Conservation (phyloP, 352 stramenopile genomes). For the Globisporangium rhizosaccharum region DNA sequence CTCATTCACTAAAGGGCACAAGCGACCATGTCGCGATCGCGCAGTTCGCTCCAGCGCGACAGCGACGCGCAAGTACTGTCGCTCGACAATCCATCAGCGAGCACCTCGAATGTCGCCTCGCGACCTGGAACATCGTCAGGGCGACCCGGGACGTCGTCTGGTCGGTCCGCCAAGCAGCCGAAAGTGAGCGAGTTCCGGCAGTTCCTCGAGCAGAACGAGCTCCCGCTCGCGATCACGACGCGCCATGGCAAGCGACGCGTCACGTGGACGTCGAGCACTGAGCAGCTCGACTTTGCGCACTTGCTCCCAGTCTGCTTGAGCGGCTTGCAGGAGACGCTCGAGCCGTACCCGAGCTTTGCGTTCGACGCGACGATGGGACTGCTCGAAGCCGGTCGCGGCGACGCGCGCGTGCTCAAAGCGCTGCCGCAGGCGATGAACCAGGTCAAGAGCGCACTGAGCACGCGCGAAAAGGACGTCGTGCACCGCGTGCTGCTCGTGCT, state of each 20-base stretch:
- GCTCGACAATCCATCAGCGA: slow-evolving; percentile 22
- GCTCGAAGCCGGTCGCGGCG: slow-evolving; percentile 41
- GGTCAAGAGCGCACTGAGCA: slow-evolving; percentile 58
- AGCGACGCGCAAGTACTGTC: slow-evolving; percentile 48
- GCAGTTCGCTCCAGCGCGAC: background rate
- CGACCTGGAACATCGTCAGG: slow-evolving; percentile 5
- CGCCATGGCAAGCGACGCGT: slow-evolving; percentile 36
- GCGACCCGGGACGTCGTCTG: slow-evolving; percentile 5
- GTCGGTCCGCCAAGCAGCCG: slow-evolving; percentile 31
- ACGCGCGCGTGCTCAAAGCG: slow-evolving; percentile 45
- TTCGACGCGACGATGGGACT: slow-evolving; percentile 64
- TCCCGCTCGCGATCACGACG: slow-evolving; percentile 54
- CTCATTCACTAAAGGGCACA: background rate
- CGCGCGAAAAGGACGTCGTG: slow-evolving; percentile 56
- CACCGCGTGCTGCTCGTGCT: slow-evolving; percentile 66
- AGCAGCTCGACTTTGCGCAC: slow-evolving; percentile 60
- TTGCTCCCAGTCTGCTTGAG: slow-evolving; percentile 70
- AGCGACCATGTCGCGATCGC: slow-evolving; percentile 10
- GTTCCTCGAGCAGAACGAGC: slow-evolving; percentile 60
- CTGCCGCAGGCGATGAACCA: slow-evolving; percentile 54
- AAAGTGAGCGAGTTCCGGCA: slow-evolving; percentile 72
- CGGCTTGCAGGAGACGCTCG: slow-evolving; percentile 66
- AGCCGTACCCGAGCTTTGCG: slow-evolving; percentile 66
- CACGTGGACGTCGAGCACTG: slow-evolving; percentile 47
- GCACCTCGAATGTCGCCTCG: background rate